A percentile compares a stretch with the other conserved stretches of the same genome.
Evolutionary conservation across 768 basidiomycete genomes (phyloP).

Genomic region (Lactifluus volemus): DNA sequence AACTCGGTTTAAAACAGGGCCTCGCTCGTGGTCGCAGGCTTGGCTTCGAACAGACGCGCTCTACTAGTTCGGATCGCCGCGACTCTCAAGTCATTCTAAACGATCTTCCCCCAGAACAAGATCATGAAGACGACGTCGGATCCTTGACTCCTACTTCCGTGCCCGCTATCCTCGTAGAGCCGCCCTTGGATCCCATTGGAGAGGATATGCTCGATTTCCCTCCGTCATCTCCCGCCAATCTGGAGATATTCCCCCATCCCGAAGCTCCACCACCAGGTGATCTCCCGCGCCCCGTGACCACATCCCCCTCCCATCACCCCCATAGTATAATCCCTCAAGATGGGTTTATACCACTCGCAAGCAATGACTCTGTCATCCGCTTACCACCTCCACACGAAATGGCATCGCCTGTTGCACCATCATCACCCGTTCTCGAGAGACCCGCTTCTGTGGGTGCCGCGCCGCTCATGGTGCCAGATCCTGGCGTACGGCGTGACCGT

Average conservation of each 20-base stretch:
- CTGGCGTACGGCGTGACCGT: slow-evolving; percentile 5
- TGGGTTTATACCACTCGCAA: slow-evolving; percentile 16
- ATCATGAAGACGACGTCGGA: slow-evolving; percentile 4
- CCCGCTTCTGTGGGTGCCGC: not conserved
- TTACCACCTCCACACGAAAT: slow-evolving; percentile 19
- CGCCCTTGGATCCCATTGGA: slow-evolving; percentile 17
- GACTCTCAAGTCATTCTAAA: not conserved
- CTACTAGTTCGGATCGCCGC: slow-evolving; percentile 3
- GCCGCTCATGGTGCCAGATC: slow-evolving; percentile 19
- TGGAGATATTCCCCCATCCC: not conserved
- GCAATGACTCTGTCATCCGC: slow-evolving; percentile 14
- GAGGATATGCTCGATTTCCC: slow-evolving; percentile 18
- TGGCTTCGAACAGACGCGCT: slow-evolving; percentile 25
- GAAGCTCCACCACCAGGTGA: not conserved
- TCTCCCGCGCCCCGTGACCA: not conserved
- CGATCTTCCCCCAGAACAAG: not conserved
- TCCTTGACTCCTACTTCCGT: not conserved
- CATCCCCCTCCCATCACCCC: slow-evolving; percentile 11
- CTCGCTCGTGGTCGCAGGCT: slow-evolving; percentile 30
- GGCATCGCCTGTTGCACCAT: slow-evolving; percentile 2
- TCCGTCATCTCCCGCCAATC: slow-evolving; percentile 4
- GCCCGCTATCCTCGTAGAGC: not conserved
- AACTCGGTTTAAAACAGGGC: slow-evolving; percentile 45
- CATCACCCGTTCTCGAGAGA: not conserved
- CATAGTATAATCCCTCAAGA: slow-evolving; percentile 15